Evolutionary conservation across 768 basidiomycete species (phyloP), one percentile per base, ranked within the genome.

Genomic region (Mycena chlorophos): DNA sequence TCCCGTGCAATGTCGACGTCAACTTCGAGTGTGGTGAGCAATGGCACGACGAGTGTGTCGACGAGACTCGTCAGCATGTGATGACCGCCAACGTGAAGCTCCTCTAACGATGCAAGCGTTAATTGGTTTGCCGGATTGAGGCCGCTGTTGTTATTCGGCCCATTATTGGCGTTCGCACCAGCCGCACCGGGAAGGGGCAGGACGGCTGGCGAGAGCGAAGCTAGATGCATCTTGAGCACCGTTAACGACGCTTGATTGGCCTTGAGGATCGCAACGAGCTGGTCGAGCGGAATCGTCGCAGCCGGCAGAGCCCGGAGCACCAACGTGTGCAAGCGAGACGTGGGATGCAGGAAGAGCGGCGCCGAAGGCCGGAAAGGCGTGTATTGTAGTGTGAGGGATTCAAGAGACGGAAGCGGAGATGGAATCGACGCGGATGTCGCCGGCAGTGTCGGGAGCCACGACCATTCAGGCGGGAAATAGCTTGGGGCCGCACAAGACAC

Each of bases 361-460:
- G 88, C 86, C 3, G 84, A 85, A 83, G 87, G 87, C 68, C 84
- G 86, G 76, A 90, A 89, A 0, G 89, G 88, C 4, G 85, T 80
- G 57, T 88, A 79, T 62, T 87, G 85, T 12, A 90, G 72, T 23
- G 86, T 88, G 13, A 91, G 71, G 0, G 80, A 77, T 54, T 75
- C 66, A 23, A 89, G 74, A 25, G 75, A 75, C 4, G 81, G 77
- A 3, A 87, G 73, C 22, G 74, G 51, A 26, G 25, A n/a, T 52
- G 17, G 20, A 34, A n/a, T 42, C 38, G 23, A 28, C 3, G 49
- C 5, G n/a, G 39, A 19, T 12, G 12, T 22, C 23, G 22, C 51
- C 26, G 13, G 56, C 40, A 17, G 13, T 27, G 45, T 85, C 1
- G 87, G 88, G 17, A 89, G 75, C 89, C 89, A 91, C 5, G 81